phyloP scores from a whole-genome alignment of 352 stramenopile genomes.

The Phytophthora melonis region DNA sequence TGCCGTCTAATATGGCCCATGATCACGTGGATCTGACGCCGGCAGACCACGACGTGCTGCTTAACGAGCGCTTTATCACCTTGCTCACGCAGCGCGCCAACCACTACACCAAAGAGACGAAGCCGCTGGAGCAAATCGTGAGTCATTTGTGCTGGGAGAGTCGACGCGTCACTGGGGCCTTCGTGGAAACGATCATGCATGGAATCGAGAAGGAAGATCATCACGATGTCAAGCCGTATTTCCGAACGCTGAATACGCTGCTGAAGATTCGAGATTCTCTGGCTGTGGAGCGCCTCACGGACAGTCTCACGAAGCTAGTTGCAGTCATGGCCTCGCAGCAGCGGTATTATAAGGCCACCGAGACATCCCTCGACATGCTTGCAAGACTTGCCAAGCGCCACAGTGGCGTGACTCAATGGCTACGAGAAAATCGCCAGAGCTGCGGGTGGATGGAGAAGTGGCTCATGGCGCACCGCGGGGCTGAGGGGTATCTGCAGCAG shows the following conservation, averaged over 20 bases:
- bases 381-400: slow-evolving; percentile 84
- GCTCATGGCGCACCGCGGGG: slow-evolving; percentile 70
- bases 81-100: slow-evolving; percentile 78
- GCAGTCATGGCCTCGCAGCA: slow-evolving; percentile 88
- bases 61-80: slow-evolving; percentile 81
- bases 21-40: slow-evolving; percentile 73
- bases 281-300: slow-evolving; percentile 61
- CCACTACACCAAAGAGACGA: slow-evolving; percentile 84
- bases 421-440: slow-evolving; percentile 69
- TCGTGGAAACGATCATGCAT: slow-evolving; percentile 73
- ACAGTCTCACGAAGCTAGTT: slow-evolving; percentile 77
- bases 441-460: slow-evolving; percentile 90
- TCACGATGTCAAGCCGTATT: slow-evolving; percentile 90
- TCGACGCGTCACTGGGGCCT: slow-evolving; percentile 57
- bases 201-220: slow-evolving; percentile 87
- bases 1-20: slow-evolving; percentile 74
- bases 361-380: slow-evolving; percentile 90
- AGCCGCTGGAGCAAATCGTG: slow-evolving; percentile 81
- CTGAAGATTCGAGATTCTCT: slow-evolving; percentile 84
- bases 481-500: slow-evolving; percentile 77
- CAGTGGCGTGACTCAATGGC: slow-evolving; percentile 65
- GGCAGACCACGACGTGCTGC: slow-evolving; percentile 68
- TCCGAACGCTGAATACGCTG: slow-evolving; percentile 85
- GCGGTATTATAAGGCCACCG: slow-evolving; percentile 87
- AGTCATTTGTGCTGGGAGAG: slow-evolving; percentile 86